These are phyloP conservation scores for Zea luxurians DNA, from an alignment of 176 grass and related monocot species.

Conservation along the genomic window DNA sequence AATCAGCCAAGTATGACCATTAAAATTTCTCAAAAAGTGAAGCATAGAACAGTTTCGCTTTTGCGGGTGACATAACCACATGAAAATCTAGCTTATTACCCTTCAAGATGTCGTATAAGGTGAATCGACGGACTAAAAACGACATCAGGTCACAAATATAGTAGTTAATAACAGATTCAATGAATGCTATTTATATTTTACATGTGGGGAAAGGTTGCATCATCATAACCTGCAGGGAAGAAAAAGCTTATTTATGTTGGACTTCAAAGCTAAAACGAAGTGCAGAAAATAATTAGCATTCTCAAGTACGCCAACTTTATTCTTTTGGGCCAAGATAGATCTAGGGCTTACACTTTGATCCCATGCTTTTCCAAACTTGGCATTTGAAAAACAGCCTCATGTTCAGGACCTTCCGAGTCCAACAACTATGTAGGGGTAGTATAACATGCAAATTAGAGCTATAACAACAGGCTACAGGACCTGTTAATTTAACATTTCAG, in stretches of 20 bases:
- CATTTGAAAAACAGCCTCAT: conserved; percentile 87
- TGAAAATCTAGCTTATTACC: conserved; percentile 99
- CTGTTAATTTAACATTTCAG: background rate
- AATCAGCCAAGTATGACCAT: conserved; percentile 53
- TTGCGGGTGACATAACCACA: conserved; percentile 86
- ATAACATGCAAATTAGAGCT: conserved; percentile 22
- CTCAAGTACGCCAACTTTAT: conserved; percentile 7
- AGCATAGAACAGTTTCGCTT: conserved; percentile 87
- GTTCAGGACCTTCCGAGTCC: conserved; percentile 68
- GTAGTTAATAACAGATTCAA: conserved; percentile 9
- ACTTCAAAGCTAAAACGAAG: conserved; percentile 11
- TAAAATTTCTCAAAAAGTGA: conserved; percentile 85
- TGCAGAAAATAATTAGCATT: background rate
- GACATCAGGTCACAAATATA: conserved; percentile 30
- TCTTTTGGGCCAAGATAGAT: conserved; percentile 12
- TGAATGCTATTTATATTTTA: conserved; percentile 3
- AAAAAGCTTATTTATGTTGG: conserved; percentile 18
- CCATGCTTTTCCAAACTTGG: conserved; percentile 77
- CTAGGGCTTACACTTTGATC: conserved; percentile 73
- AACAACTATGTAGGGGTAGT: conserved; percentile 46
- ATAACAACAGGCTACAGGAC: background rate
- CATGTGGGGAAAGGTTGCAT: background rate
- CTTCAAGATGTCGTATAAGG: conserved; percentile 88
- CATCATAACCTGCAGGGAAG: conserved; percentile 54
- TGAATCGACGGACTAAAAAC: conserved; percentile 86